Evolutionary conservation across 2,329 filamentous ascomycete species (phyloP).

Genomic region (Aspergillus phoenicis): DNA sequence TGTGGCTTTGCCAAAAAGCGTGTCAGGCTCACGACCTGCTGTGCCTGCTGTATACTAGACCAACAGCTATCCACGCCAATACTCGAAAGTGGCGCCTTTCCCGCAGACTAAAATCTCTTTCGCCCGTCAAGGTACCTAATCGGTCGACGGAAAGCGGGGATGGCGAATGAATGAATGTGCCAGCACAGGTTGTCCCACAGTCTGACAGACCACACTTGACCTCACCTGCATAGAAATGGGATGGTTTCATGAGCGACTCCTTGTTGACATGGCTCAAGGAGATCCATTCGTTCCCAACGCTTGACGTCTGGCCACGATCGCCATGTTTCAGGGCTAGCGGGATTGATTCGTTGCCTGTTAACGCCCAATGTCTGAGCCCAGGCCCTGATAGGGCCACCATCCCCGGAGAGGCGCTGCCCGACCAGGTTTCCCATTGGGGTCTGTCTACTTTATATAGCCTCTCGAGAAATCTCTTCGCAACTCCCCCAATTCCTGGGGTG

Average conservation of each 20-base stretch:
- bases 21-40: constrained; percentile 1
- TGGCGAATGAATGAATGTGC: constrained; percentile 1
- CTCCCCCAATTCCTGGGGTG: constrained; percentile 4
- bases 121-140: background rate
- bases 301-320: constrained; percentile 19
- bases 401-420: constrained; percentile 25
- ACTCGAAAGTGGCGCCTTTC: constrained; percentile 9
- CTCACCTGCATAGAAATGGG: constrained; percentile 7
- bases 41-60: constrained; percentile 4
- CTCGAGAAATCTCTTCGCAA: constrained; percentile 8
- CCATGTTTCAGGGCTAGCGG: constrained; percentile 18
- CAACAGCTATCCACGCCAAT: constrained; percentile 1
- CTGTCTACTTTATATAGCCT: constrained; percentile 22
- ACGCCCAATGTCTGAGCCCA: constrained; percentile 25
- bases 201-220: background rate
- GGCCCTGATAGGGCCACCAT: constrained; percentile 27
- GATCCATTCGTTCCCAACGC: constrained; percentile 19
- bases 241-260: constrained; percentile 16
- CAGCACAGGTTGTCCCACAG: background rate
- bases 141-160: constrained; percentile 2
- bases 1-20: constrained; percentile 11
- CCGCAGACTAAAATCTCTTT: constrained; percentile 4
- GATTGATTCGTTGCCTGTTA: constrained; percentile 26
- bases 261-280: constrained; percentile 18
- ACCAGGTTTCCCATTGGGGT: constrained; percentile 21